These are phyloP conservation scores for Thecaphora frezii DNA, from an alignment of 1,284 basidiomycete genomes.

Conservation along the genomic window DNA sequence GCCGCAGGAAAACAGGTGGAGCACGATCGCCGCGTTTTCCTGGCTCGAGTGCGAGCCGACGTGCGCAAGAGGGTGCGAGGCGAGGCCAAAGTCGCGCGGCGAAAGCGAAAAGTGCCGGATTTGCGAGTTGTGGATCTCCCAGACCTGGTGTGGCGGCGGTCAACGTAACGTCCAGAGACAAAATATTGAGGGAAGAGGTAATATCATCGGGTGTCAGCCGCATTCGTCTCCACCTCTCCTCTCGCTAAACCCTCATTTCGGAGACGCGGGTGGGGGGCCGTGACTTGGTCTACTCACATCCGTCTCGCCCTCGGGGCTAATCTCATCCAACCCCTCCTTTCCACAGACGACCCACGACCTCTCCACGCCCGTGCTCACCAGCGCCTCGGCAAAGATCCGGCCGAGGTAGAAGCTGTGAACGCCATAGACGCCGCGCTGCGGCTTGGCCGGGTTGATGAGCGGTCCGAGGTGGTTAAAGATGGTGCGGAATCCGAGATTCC, in stretches of 20 bases:
- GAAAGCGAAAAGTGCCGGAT: slow-evolving; percentile 42
- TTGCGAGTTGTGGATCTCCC: slow-evolving; percentile 44
- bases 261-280: too few relatives aligned
- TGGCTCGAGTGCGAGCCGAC: slow-evolving; percentile 38
- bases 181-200: too few relatives aligned
- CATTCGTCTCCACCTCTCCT: too few relatives aligned
- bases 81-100: slow-evolving; percentile 50
- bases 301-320: slow-evolving; percentile 82
- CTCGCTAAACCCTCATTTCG: too few relatives aligned
- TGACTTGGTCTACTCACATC: slow-evolving; percentile 64
- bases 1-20: slow-evolving; percentile 29
- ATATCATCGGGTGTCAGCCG: too few relatives aligned
- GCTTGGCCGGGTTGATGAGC: slow-evolving; percentile 86
- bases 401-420: slow-evolving; percentile 86
- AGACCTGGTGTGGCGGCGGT: slow-evolving; percentile 20
- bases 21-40: slow-evolving; percentile 52
- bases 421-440: slow-evolving; percentile 79
- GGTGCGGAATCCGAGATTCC: slow-evolving; percentile 87
- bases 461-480: slow-evolving; percentile 97
- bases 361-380: slow-evolving; percentile 68
- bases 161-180: not conserved
- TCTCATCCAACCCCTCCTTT: slow-evolving; percentile 87
- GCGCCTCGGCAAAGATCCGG: slow-evolving; percentile 75
- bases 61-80: slow-evolving; percentile 38
- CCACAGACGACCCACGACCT: slow-evolving; percentile 92